A percentile compares a stretch with the other conserved stretches of the same genome.
phyloP scores from a whole-genome alignment of 345 rosid genomes.

The Eucalyptus urophylla region DNA sequence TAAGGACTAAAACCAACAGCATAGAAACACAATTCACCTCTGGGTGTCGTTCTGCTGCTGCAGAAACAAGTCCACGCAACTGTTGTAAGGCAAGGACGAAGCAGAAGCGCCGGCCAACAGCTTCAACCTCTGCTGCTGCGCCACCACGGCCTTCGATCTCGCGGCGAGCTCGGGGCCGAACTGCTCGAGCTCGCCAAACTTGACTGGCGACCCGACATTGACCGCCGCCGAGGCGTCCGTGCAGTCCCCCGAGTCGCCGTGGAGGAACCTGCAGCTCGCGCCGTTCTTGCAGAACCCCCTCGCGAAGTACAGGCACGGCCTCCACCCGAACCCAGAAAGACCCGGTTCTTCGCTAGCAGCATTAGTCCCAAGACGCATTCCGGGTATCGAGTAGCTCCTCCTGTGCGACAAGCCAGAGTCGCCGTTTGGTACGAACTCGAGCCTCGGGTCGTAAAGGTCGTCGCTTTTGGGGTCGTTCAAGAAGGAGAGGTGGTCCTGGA shows the following conservation, averaged over 20 bases:
- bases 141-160: slow-evolving; percentile 26
- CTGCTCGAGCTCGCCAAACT: slow-evolving; percentile 33
- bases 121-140: slow-evolving; percentile 28
- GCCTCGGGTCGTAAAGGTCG: background rate
- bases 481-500: slow-evolving; percentile 39
- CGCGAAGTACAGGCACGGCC: slow-evolving; percentile 48
- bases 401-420: slow-evolving; percentile 10
- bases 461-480: slow-evolving; percentile 31
- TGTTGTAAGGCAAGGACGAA: slow-evolving; percentile 27
- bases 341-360: slow-evolving; percentile 15
- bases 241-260: slow-evolving; percentile 10
- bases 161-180: slow-evolving; percentile 22
- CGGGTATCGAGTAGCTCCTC: slow-evolving; percentile 38
- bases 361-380: slow-evolving; percentile 14
- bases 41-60: slow-evolving; percentile 40
- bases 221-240: background rate
- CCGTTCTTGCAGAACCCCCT: slow-evolving; percentile 71
- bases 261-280: slow-evolving; percentile 46
- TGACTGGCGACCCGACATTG: slow-evolving; percentile 28
- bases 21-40: background rate
- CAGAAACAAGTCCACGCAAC: slow-evolving; percentile 8
- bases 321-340: slow-evolving; percentile 41
- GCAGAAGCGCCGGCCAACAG: background rate
- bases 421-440: background rate
- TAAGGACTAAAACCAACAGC: background rate